Evolutionary conservation across 495 filamentous ascomycete genomes (phyloP).

Genomic region (Xylaria palmicola): DNA sequence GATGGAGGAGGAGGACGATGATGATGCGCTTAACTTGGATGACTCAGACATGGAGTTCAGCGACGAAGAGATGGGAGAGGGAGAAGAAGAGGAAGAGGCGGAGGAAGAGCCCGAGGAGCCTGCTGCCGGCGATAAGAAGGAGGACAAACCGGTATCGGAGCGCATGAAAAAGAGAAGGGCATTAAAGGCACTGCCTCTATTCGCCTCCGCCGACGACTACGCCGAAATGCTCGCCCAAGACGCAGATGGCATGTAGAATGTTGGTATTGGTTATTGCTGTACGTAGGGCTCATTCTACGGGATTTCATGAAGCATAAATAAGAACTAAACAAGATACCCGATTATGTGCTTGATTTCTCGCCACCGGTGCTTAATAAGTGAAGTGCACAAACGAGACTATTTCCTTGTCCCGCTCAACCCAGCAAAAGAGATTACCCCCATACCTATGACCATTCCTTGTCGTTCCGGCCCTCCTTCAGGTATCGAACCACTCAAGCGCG

Average conservation of each 20-base stretch:
- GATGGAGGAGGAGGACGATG: constrained; percentile 54
- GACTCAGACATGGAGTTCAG: constrained; percentile 44
- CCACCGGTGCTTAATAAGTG: not conserved
- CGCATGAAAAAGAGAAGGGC: constrained; percentile 71
- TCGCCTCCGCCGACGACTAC: constrained; percentile 92
- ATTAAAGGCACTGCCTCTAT: constrained; percentile 84
- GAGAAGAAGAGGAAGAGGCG: constrained; percentile 43
- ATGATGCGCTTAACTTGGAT: constrained; percentile 34
- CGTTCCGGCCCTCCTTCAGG: constrained; percentile 30
- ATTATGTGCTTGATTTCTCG: not conserved
- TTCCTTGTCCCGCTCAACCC: not conserved
- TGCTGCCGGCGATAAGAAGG: constrained; percentile 24
- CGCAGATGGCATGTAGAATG: constrained; percentile 53
- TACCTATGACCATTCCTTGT: not conserved
- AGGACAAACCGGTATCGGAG: constrained; percentile 34
- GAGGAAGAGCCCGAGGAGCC: constrained; percentile 26
- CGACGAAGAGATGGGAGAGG: constrained; percentile 50
- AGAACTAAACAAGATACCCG: constrained; percentile 9
- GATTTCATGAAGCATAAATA: not conserved
- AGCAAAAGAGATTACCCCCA: not conserved
- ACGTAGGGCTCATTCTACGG: not conserved
- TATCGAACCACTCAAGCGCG: constrained; percentile 58
- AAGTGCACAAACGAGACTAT: not conserved
- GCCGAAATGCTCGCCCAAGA: constrained; percentile 78
- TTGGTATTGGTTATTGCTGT: not conserved